A percentile compares a stretch with the other conserved stretches of the same genome.
Conservation (phyloP, 768 basidiomycete genomes). For the Cystofilobasidium capitatum region DNA sequence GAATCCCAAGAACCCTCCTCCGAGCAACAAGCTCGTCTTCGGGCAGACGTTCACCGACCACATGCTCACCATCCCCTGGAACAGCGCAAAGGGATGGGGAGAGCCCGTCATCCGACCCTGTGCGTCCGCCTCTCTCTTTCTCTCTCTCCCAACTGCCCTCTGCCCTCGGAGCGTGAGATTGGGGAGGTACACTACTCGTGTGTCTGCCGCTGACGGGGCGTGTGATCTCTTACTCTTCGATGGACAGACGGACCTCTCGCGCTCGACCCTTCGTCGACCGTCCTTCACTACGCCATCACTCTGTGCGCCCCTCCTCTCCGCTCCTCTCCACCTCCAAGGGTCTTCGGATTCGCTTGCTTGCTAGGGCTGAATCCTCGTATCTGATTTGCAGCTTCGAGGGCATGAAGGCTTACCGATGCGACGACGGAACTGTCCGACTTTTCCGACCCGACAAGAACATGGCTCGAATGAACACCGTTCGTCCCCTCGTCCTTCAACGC, state of each 20-base stretch:
- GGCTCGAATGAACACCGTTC: conserved; percentile 61
- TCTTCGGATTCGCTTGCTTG: not conserved
- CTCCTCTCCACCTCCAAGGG: not conserved
- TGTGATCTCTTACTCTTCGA: not conserved
- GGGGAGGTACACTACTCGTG: too few relatives aligned
- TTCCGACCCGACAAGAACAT: conserved; percentile 74
- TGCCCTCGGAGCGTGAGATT: too few relatives aligned
- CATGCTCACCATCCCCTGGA: conserved; percentile 75
- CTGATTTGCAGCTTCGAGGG: conserved; percentile 51
- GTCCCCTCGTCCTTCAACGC: not conserved
- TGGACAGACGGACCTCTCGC: conserved; percentile 57
- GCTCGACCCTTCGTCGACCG: conserved; percentile 69
- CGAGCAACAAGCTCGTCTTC: conserved; percentile 61
- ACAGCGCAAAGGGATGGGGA: conserved; percentile 64
- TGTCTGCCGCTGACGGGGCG: not conserved
- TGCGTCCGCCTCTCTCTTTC: conserved; percentile 40
- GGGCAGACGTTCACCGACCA: conserved; percentile 83
- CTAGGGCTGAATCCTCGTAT: not conserved
- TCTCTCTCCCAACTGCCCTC: not conserved
- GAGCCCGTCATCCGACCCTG: conserved; percentile 73
- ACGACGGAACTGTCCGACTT: conserved; percentile 61
- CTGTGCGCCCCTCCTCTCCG: conserved; percentile 39
- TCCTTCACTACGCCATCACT: conserved; percentile 88
- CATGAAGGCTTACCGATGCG: conserved; percentile 80
- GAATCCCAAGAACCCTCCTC: conserved; percentile 56